Evolutionary conservation across 345 rosid genomes (phyloP), one percentile per base, ranked within the genome.

Genomic region (Citrus inodora): DNA sequence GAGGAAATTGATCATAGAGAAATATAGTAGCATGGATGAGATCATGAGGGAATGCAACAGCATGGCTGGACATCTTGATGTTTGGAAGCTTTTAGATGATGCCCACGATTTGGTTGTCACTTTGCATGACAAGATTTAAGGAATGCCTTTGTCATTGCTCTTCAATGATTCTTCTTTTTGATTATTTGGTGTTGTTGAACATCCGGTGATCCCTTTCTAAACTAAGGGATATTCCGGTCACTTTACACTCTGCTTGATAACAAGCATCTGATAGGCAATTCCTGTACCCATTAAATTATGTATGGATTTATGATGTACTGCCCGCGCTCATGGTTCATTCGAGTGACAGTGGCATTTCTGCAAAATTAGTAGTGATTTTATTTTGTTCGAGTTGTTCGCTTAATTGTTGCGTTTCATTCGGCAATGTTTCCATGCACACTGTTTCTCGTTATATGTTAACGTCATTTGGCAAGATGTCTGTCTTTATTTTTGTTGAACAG

Each of bases 51-150:
- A 95, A 77, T 95, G 99, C 87, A 95, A 93, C 75, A 88, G 94
- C 86, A 91, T 95, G 98, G 92, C 94, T 3, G 97, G 98, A 25
- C 91, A 88, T 59, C 85, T 95, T 67, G 97, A 91, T 81, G 98
- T 95, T 25, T 95, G 99, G 99, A 95, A 87, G 89, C 99, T 95
- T 83, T 88, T 95, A 28, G 99, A 95, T 28, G 96, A 93, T 86
- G 94, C 99, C 11, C 99, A 95, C 79, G 95, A 92, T 88, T 84
- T 91, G 83, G 97, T 95, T 60, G 96, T 87, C 70, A 87, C 86
- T 35, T 89, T 95, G 74, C 96, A 95, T 30, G 89, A 93, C 82
- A 95, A 93, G 90, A 89, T 95, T 63, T 86, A 83, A 84, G 60
- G 58, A 38, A 59, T 63, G 48, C 8, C 53, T 1, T 28, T 74